Evolutionary conservation across 2,329 filamentous ascomycete species (phyloP).

Genomic region (Diaporthe capsici): DNA sequence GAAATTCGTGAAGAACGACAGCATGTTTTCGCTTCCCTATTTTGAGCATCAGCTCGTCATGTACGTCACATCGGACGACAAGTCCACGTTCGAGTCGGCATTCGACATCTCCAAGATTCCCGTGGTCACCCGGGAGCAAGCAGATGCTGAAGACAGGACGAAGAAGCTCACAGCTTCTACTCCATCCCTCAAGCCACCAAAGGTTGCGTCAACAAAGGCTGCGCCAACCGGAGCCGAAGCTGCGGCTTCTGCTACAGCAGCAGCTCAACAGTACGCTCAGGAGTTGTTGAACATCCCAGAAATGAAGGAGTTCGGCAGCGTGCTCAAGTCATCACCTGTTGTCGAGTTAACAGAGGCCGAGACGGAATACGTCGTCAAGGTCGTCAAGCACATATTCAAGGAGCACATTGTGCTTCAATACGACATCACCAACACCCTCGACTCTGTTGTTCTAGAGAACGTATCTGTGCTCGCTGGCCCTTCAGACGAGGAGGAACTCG

Average conservation of each 20-base stretch:
- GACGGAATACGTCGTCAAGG: slow-evolving; percentile 94
- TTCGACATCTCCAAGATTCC: slow-evolving; percentile 95
- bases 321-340: slow-evolving; percentile 90
- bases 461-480: slow-evolving; percentile 87
- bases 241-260: slow-evolving; percentile 81
- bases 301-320: slow-evolving; percentile 87
- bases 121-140: slow-evolving; percentile 94
- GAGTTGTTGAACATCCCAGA: slow-evolving; percentile 92
- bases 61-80: slow-evolving; percentile 95
- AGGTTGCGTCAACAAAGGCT: slow-evolving; percentile 81
- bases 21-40: slow-evolving; percentile 92
- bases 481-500: slow-evolving; percentile 83
- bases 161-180: slow-evolving; percentile 97
- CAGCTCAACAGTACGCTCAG: slow-evolving; percentile 89
- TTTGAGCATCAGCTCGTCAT: slow-evolving; percentile 98
- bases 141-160: slow-evolving; percentile 93
- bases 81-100: slow-evolving; percentile 83
- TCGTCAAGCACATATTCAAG: slow-evolving; percentile 98
- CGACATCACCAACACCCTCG: slow-evolving; percentile 96
- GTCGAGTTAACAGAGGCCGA: slow-evolving; percentile 96
- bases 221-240: slow-evolving; percentile 79
- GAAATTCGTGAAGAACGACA: slow-evolving; percentile 95
- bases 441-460: slow-evolving; percentile 90
- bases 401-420: slow-evolving; percentile 96
- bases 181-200: slow-evolving; percentile 93